phyloP scores from a whole-genome alignment of 2,329 filamentous ascomycete species.

The Neoarthrinium moseri region DNA sequence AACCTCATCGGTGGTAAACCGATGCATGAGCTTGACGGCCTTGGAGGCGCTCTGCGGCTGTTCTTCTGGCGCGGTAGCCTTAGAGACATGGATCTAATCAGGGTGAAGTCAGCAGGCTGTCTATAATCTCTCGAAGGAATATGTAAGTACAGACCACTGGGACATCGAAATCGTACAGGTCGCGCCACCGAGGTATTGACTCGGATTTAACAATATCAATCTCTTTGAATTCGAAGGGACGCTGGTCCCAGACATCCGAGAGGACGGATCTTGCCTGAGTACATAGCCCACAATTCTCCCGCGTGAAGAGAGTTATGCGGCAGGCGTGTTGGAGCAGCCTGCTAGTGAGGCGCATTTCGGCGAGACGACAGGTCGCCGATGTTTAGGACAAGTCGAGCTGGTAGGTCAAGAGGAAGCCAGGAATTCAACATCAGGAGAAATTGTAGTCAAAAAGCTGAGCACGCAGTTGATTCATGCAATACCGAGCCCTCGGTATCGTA shows the following conservation, averaged over 20 bases:
- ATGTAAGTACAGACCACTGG: constrained; percentile 65
- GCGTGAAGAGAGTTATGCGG: constrained; percentile 74
- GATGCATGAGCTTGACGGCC: constrained; percentile 75
- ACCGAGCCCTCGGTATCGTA: constrained; percentile 2
- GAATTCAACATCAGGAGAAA: neutral
- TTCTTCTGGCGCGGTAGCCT: constrained; percentile 47
- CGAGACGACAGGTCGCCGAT: neutral
- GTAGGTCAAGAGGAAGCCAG: neutral
- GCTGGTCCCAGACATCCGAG: constrained; percentile 63
- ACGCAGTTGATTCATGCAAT: too few species aligned
- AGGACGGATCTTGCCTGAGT: constrained; percentile 66
- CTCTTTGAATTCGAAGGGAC: constrained; percentile 68
- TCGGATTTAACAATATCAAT: constrained; percentile 66
- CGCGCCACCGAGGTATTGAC: constrained; percentile 60
- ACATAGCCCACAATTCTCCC: constrained; percentile 71
- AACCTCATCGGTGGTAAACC: constrained; percentile 67
- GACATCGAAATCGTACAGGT: constrained; percentile 78
- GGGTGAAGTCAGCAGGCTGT: neutral
- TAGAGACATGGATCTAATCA: constrained; percentile 67
- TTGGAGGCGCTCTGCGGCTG: constrained; percentile 53
- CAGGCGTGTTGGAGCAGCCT: constrained; percentile 52
- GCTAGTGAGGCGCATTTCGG: constrained; percentile 48
- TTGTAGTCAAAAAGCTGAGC: too few species aligned
- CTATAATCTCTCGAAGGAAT: neutral
- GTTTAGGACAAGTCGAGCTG: neutral